Percentiles rank a stretch among this genome's conserved stretches.
phyloP scores from a whole-genome alignment of 2,329 filamentous ascomycete species.

The Diaporthe batatas region DNA sequence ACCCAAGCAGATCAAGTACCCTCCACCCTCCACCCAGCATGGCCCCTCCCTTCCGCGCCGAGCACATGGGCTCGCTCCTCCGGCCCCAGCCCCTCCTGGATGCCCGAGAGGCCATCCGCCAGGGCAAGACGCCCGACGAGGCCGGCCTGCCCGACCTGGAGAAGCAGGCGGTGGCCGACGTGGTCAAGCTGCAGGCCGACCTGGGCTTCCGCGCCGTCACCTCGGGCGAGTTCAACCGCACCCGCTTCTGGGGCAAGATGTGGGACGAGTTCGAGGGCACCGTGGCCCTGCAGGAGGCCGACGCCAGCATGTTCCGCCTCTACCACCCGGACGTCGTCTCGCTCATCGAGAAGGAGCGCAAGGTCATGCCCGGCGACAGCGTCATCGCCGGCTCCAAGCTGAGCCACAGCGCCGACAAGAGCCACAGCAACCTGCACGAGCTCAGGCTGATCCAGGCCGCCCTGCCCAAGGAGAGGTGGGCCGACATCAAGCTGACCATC shows the following conservation, averaged over 20 bases:
- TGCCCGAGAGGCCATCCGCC: slow-evolving; percentile 71
- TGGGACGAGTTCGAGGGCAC: slow-evolving; percentile 68
- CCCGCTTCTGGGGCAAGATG: slow-evolving; percentile 65
- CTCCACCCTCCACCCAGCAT: too few relatives aligned
- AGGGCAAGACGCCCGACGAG: slow-evolving; percentile 65
- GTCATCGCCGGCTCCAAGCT: slow-evolving; percentile 66
- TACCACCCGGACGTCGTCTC: slow-evolving; percentile 69
- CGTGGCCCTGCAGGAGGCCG: slow-evolving; percentile 62
- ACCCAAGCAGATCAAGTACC: too few relatives aligned
- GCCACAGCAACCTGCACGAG: slow-evolving; percentile 64
- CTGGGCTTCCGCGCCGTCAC: slow-evolving; percentile 76
- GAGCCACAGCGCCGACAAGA: slow-evolving; percentile 56
- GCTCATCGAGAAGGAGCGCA: slow-evolving; percentile 64
- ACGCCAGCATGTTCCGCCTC: slow-evolving; percentile 64
- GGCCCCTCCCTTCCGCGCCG: slow-evolving; percentile 52
- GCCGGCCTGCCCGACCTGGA: slow-evolving; percentile 71
- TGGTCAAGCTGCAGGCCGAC: slow-evolving; percentile 77
- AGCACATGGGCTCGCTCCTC: slow-evolving; percentile 54
- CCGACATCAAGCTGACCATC: slow-evolving; percentile 66
- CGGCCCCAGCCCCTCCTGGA: slow-evolving; percentile 51
- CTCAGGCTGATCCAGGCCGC: slow-evolving; percentile 61
- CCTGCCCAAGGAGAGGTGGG: slow-evolving; percentile 62
- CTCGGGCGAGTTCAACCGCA: slow-evolving; percentile 77
- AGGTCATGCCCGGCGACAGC: slow-evolving; percentile 70
- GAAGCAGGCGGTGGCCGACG: slow-evolving; percentile 73